Evolutionary conservation across 208 protist species (phyloP), one percentile per base, ranked within the genome.

Genomic region (Acanthamoeba castellanii): DNA sequence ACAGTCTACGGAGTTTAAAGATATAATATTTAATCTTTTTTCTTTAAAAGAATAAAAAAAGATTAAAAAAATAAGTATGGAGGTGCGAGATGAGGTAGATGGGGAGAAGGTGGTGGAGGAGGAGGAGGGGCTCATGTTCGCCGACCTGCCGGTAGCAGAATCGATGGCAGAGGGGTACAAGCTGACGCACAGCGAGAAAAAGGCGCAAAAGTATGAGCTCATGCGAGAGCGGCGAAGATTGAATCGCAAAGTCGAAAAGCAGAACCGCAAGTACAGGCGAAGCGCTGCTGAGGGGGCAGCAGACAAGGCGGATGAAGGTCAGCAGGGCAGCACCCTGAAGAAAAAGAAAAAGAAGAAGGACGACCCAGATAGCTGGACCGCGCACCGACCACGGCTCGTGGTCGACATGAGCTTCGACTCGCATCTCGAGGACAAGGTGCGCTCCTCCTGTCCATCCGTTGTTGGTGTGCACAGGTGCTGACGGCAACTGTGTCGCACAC

Each of bases 361-460:
- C 16, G 59, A 64, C 59, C 13, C 18, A 3, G 64, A 32, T 9
- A 27, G 5, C 64, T 81, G 72, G 72, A 50, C 14, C 34, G 7
- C 22, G 30, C 88, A 93, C 61, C 3, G 88, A 55, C 88, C 88
- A 1, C 57, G 88, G 7, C 37, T 93, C 3, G 88, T 55, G 37
- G 52, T 93, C 61, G 88, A 93, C 66, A 47, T 93, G 45, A 78
- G 61, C 37, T 93, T 93, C 66, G 88, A 93, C 32, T 47, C 45
- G 16, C 61, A n/a, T 20, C 88, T 93, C 13, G 34, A n/a, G 34
- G 55, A 78, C 61, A 93, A 78, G 66, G 88, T 93, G 3, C 11
- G 42, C 37, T 37, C 7, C 20, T 81, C 2, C 72, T 22, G 32
- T 81, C 2, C 20, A 5, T 81, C 25, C 14, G 42, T 14, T 42